A percentile compares a stretch with the other conserved stretches of the same genome.
Evolutionary conservation across 139 green algal genomes (phyloP).

Genomic region (Raphidocelis subcapitata): DNA sequence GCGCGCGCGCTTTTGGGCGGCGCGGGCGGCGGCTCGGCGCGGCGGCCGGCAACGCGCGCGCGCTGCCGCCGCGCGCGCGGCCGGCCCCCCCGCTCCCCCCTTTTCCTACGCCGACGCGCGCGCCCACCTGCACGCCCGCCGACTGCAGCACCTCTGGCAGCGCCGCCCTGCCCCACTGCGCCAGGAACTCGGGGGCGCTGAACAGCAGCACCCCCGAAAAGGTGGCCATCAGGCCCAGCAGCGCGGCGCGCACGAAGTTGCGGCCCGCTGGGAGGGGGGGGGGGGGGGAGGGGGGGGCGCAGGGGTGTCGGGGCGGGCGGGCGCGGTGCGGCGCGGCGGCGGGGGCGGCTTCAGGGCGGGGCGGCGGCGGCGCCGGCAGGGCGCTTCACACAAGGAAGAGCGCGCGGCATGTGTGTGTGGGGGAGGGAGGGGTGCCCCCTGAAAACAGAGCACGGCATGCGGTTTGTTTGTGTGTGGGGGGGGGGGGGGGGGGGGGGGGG

Average conservation of each 20-base stretch:
- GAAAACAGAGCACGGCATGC: too few relatives aligned
- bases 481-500: too few relatives aligned
- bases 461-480: too few relatives aligned
- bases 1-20: background rate
- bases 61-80: background rate
- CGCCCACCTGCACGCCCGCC: conserved; percentile 29
- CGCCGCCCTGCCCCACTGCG: conserved; percentile 15
- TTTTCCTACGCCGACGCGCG: background rate
- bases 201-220: conserved; percentile 45
- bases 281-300: background rate
- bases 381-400: too few relatives aligned
- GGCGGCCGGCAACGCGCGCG: background rate
- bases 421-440: too few relatives aligned
- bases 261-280: conserved; percentile 33
- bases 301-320: background rate
- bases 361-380: too few relatives aligned
- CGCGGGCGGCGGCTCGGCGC: background rate
- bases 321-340: too few relatives aligned
- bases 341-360: too few relatives aligned
- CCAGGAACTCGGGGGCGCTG: conserved; percentile 41
- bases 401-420: too few relatives aligned
- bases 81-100: too few relatives aligned
- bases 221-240: conserved; percentile 53
- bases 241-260: conserved; percentile 56
- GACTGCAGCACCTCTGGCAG: conserved; percentile 28